A percentile compares a stretch with the other conserved stretches of the same genome.
Evolutionary conservation across 768 basidiomycete species (phyloP).

Genomic region (Tricholoma bakamatsutake): DNA sequence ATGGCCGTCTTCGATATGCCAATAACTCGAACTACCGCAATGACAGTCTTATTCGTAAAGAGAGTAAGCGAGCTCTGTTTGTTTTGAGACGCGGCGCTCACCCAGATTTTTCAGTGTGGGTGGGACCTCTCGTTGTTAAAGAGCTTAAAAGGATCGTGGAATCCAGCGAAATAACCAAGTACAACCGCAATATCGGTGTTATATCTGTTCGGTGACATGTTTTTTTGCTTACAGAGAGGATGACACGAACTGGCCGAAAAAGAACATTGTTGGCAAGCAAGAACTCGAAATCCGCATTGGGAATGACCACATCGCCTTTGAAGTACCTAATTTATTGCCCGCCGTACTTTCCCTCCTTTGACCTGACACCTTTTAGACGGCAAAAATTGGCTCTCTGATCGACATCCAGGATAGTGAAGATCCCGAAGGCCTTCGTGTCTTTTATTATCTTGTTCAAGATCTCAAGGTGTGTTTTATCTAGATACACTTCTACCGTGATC

Average conservation of each 20-base stretch:
- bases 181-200: slow-evolving; percentile 15
- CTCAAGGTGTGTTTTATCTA: slow-evolving; percentile 59
- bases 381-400: slow-evolving; percentile 94
- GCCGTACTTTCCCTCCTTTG: neutral
- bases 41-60: slow-evolving; percentile 96
- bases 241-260: slow-evolving; percentile 97
- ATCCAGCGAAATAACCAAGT: slow-evolving; percentile 94
- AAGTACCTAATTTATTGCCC: slow-evolving; percentile 45
- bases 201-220: neutral
- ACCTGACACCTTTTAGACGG: slow-evolving; percentile 53
- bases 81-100: neutral
- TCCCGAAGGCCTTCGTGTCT: slow-evolving; percentile 94
- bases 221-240: slow-evolving; percentile 67
- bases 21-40: slow-evolving; percentile 99
- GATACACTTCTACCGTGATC: slow-evolving; percentile 2
- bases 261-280: slow-evolving; percentile 98
- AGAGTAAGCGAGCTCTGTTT: slow-evolving; percentile 58
- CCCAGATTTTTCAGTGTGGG: slow-evolving; percentile 69
- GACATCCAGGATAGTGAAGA: slow-evolving; percentile 97
- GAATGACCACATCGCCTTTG: slow-evolving; percentile 94
- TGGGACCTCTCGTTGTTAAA: slow-evolving; percentile 86
- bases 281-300: slow-evolving; percentile 94
- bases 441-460: slow-evolving; percentile 98
- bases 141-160: slow-evolving; percentile 94
- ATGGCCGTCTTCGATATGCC: slow-evolving; percentile 94